A percentile compares a stretch with the other conserved stretches of the same genome.
phyloP scores from a whole-genome alignment of 2,329 filamentous ascomycete species.

The Orbilia javanica region DNA sequence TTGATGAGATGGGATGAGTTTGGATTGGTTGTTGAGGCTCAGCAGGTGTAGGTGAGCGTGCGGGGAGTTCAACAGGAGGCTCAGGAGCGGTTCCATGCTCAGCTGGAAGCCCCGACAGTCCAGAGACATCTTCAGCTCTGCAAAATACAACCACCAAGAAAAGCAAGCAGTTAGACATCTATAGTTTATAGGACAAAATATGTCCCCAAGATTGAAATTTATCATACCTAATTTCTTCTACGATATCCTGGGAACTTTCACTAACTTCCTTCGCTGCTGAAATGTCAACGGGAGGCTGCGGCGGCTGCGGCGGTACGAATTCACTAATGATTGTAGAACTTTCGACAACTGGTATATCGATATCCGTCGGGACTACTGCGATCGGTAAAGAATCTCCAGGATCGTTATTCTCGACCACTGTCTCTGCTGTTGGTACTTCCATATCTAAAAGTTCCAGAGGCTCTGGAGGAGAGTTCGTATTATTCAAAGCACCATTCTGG shows the following conservation, averaged over 20 bases:
- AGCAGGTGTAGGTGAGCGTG: neutral
- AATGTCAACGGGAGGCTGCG: neutral
- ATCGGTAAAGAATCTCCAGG: neutral
- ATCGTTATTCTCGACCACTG: neutral
- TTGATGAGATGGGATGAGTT: neutral
- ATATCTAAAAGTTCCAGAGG: neutral
- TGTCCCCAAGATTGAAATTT: neutral
- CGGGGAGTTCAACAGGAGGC: neutral
- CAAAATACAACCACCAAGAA: neutral
- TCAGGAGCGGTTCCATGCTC: neutral
- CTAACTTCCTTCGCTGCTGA: neutral
- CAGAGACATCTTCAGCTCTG: conserved; percentile 8
- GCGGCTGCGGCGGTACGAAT: neutral
- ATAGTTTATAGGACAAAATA: neutral
- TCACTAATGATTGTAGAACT: neutral
- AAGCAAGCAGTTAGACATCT: neutral
- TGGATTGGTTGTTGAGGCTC: neutral
- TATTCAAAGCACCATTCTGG: neutral
- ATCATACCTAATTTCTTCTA: conserved; percentile 6
- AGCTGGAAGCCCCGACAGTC: neutral
- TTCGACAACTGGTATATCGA: conserved; percentile 8
- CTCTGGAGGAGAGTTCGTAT: neutral
- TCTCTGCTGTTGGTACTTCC: neutral
- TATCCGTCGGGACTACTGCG: neutral
- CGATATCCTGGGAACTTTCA: neutral